Conservation (phyloP, 2,329 filamentous ascomycete species). For the Ascochyta viciae-villosae region DNA sequence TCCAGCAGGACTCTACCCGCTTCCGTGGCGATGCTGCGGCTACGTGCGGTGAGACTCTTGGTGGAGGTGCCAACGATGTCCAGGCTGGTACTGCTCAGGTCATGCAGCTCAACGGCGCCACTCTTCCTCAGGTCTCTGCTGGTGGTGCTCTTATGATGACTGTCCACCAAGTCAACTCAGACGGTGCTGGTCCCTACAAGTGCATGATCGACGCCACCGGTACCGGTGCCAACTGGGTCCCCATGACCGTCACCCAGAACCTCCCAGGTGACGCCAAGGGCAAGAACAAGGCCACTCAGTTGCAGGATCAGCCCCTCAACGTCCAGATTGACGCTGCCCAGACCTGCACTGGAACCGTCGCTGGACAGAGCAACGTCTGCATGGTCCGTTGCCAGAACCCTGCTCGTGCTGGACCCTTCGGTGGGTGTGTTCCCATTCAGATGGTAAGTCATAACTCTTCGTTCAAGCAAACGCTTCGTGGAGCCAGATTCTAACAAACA, state of each 20-base stretch:
- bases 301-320: slow-evolving; percentile 57
- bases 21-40: slow-evolving; percentile 63
- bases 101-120: slow-evolving; percentile 63
- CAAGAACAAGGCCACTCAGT: slow-evolving; percentile 45
- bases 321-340: slow-evolving; percentile 63
- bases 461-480: background rate
- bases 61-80: slow-evolving; percentile 62
- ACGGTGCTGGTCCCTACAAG: slow-evolving; percentile 70
- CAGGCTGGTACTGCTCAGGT: slow-evolving; percentile 64
- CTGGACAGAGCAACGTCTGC: slow-evolving; percentile 66
- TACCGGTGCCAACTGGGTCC: slow-evolving; percentile 61
- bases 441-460: slow-evolving; percentile 40
- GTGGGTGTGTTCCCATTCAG: slow-evolving; percentile 66
- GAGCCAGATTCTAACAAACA: background rate
- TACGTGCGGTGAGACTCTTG: slow-evolving; percentile 66
- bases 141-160: slow-evolving; percentile 68
- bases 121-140: slow-evolving; percentile 64
- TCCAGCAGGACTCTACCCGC: slow-evolving; percentile 70
- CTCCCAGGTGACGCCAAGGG: slow-evolving; percentile 61
- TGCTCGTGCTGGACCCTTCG: slow-evolving; percentile 67
- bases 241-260: slow-evolving; percentile 63
- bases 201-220: slow-evolving; percentile 70
- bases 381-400: slow-evolving; percentile 69
- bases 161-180: slow-evolving; percentile 71
- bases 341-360: slow-evolving; percentile 66